Percentiles rank a stretch among this genome's conserved stretches.
Conservation (phyloP, 179 eudicot genomes). For the Gypsophila paniculata region DNA sequence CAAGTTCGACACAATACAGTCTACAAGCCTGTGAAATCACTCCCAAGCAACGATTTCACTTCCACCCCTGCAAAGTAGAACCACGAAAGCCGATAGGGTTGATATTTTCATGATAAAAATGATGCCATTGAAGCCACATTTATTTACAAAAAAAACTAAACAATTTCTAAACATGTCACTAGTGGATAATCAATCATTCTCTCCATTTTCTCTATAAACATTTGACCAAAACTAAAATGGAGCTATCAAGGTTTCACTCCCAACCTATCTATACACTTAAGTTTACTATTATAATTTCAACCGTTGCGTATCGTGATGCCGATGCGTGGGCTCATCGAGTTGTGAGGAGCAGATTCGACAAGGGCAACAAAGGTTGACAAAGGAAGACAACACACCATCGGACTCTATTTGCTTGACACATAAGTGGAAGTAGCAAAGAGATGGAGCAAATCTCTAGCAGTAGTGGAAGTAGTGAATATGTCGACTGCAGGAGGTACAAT, state of each 20-base stretch:
- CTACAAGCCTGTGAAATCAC: too few species aligned
- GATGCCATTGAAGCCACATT: background rate
- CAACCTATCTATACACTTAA: constrained; percentile 23
- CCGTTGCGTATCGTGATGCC: background rate
- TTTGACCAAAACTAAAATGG: constrained; percentile 10
- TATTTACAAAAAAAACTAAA: background rate
- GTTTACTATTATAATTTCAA: constrained; percentile 3
- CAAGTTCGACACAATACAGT: too few species aligned
- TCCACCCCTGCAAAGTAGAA: too few species aligned
- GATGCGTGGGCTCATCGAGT: background rate
- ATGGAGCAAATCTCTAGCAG: background rate
- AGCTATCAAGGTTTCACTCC: constrained; percentile 23
- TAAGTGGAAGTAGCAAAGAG: background rate
- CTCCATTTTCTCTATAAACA: constrained; percentile 12
- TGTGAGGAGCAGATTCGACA: background rate
- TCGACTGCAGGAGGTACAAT: background rate
- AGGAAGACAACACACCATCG: constrained; percentile 12
- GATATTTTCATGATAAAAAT: too few species aligned
- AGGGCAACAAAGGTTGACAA: constrained; percentile 2
- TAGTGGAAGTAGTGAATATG: background rate
- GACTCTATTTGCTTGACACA: background rate
- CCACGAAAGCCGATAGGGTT: too few species aligned
- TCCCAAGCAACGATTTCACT: too few species aligned
- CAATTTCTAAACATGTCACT: background rate
- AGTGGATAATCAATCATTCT: background rate